Percentiles rank a stretch among this genome's conserved stretches.
These are phyloP conservation scores for Trichosanthes truncata DNA, from an alignment of 306 rosid genomes.

Conservation along the genomic window DNA sequence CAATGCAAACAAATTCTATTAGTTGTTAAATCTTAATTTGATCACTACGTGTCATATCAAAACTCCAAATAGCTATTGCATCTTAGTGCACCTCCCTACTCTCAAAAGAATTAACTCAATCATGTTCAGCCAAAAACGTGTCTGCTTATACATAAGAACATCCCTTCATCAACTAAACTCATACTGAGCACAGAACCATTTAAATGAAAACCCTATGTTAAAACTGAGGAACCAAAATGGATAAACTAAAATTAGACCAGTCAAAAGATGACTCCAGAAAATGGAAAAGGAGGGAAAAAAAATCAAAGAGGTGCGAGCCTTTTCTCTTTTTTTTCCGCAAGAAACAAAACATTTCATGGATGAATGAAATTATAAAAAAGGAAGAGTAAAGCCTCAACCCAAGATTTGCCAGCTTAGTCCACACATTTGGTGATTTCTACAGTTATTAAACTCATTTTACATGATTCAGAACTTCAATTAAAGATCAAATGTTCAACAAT, in stretches of 20 bases:
- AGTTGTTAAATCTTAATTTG: not conserved
- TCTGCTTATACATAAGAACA: not conserved
- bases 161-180: not conserved
- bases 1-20: not conserved
- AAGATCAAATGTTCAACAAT: not conserved
- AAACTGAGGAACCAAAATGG: not conserved
- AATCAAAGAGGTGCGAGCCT: not conserved
- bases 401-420: not conserved
- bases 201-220: not conserved
- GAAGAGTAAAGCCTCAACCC: not conserved
- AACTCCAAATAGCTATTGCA: not conserved
- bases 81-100: not conserved
- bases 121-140: not conserved
- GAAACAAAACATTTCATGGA: not conserved
- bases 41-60: not conserved
- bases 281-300: not conserved
- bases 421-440: not conserved
- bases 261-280: not conserved
- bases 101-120: not conserved
- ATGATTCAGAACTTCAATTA: not conserved
- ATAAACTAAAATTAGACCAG: slow-evolving; percentile 2
- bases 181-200: not conserved
- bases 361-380: not conserved
- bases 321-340: not conserved
- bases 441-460: not conserved